A percentile compares a stretch with the other conserved stretches of the same genome.
phyloP scores from a whole-genome alignment of 805 yeast species.

The Ogataea saltuana region DNA sequence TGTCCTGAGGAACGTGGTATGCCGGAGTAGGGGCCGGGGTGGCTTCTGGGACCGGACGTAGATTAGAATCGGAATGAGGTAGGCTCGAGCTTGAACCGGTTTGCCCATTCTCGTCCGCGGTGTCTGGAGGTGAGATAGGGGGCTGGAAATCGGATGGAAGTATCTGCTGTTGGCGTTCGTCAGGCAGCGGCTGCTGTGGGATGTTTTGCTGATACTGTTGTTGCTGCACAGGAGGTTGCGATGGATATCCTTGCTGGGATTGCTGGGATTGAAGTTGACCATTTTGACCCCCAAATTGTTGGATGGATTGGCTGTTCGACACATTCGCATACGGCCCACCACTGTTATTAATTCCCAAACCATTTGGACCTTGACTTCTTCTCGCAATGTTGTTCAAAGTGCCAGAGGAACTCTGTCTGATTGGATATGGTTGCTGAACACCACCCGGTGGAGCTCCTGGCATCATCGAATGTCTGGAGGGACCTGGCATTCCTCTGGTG shows the following conservation, averaged over 20 bases:
- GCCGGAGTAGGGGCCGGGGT: constrained; percentile 43
- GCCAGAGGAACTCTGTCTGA: constrained; percentile 26
- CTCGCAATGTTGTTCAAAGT: constrained; percentile 19
- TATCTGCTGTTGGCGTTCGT: constrained; percentile 8
- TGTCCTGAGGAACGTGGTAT: constrained; percentile 49
- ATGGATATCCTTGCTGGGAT: background rate
- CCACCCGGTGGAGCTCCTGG: constrained; percentile 20
- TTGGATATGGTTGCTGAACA: constrained; percentile 15
- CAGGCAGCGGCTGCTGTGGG: constrained; percentile 10
- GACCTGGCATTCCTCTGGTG: constrained; percentile 33
- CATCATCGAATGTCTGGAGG: constrained; percentile 34
- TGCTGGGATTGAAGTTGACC: constrained; percentile 12
- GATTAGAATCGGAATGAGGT: constrained; percentile 17
- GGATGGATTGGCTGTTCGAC: constrained; percentile 9
- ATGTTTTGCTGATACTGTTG: constrained; percentile 5
- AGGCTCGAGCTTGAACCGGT: constrained; percentile 16
- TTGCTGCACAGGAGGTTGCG: constrained; percentile 6
- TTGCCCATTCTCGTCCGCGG: constrained; percentile 7
- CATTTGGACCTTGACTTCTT: constrained; percentile 24
- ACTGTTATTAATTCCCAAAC: constrained; percentile 22
- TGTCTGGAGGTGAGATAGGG: constrained; percentile 6
- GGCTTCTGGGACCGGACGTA: constrained; percentile 30
- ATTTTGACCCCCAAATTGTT: constrained; percentile 11
- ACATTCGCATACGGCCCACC: constrained; percentile 11
- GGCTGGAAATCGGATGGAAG: constrained; percentile 2